Evolutionary conservation across 768 basidiomycete species (phyloP).

Genomic region (Suillus discolor): DNA sequence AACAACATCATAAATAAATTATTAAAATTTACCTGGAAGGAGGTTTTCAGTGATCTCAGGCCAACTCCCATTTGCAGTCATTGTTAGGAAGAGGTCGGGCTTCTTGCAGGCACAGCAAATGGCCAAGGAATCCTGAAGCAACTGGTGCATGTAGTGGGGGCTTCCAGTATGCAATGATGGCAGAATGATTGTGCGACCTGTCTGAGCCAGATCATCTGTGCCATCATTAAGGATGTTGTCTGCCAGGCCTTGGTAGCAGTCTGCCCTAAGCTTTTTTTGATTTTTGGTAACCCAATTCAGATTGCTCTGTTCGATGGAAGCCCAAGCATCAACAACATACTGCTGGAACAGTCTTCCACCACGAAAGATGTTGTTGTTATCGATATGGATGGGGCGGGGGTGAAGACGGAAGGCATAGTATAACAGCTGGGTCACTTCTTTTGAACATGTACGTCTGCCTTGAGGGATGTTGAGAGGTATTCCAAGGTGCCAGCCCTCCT

Average conservation of each 20-base stretch:
- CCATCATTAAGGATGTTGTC: conserved; percentile 33
- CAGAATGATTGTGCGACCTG: conserved; percentile 38
- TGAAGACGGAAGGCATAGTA: conserved; percentile 26
- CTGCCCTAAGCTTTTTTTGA: conserved; percentile 37
- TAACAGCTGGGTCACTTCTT: no score
- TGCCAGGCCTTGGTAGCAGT: conserved; percentile 33
- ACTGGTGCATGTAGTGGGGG: conserved; percentile 44
- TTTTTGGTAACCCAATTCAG: conserved; percentile 33
- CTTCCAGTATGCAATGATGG: conserved; percentile 38
- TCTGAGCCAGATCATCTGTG: conserved; percentile 27
- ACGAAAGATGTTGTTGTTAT: conserved; percentile 13
- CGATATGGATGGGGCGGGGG: conserved; percentile 10
- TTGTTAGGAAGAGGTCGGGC: conserved; percentile 51
- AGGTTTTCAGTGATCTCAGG: conserved; percentile 43
- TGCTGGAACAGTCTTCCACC: no score
- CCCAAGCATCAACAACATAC: no score
- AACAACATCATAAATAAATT: background rate
- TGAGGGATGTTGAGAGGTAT: no score
- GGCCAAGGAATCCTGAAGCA: conserved; percentile 49
- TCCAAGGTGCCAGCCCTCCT: no score
- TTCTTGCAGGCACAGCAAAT: conserved; percentile 39
- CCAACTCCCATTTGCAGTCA: conserved; percentile 57
- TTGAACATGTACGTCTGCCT: no score
- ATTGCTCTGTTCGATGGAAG: no score
- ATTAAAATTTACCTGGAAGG: conserved; percentile 26